Evolutionary conservation across 306 rosid genomes (phyloP).

Genomic region (Cucumis hystrix): DNA sequence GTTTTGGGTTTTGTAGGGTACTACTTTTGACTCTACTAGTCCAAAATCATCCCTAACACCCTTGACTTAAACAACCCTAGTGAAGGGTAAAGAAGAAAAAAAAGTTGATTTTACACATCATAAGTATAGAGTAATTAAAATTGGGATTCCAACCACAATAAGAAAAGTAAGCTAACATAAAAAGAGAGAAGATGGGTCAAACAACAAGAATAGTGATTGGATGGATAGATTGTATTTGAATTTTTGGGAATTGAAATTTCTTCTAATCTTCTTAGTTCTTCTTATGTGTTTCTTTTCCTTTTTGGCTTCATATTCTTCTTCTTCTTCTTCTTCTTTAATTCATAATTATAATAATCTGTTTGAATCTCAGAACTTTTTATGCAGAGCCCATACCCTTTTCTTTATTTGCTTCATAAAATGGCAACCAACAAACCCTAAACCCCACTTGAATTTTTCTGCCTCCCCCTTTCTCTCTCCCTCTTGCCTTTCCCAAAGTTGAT

Average conservation of each 20-base stretch:
- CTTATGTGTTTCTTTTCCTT: not conserved
- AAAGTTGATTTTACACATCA: not conserved
- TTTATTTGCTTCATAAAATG: conserved; percentile 18
- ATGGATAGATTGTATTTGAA: not conserved
- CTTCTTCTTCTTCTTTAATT: not conserved
- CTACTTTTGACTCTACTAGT: too few relatives aligned
- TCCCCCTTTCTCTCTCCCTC: not conserved
- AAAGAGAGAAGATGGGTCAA: not conserved
- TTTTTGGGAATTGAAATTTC: not conserved
- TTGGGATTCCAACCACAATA: not conserved
- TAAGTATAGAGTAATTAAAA: not conserved
- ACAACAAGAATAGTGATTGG: not conserved
- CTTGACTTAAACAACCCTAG: not conserved
- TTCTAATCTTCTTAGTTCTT: not conserved
- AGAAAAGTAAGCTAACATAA: not conserved
- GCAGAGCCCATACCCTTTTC: not conserved
- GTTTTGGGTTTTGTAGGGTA: too few relatives aligned
- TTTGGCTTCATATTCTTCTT: not conserved
- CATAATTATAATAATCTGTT: not conserved
- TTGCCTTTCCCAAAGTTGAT: not conserved
- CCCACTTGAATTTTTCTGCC: conserved; percentile 22
- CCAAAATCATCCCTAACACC: too few relatives aligned
- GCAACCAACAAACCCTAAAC: conserved; percentile 16
- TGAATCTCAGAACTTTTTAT: not conserved
- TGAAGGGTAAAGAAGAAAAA: not conserved